Percentiles rank a stretch among this genome's conserved stretches.
phyloP scores from a whole-genome alignment of 2,329 filamentous ascomycete species.

The Blumeria graminis region DNA sequence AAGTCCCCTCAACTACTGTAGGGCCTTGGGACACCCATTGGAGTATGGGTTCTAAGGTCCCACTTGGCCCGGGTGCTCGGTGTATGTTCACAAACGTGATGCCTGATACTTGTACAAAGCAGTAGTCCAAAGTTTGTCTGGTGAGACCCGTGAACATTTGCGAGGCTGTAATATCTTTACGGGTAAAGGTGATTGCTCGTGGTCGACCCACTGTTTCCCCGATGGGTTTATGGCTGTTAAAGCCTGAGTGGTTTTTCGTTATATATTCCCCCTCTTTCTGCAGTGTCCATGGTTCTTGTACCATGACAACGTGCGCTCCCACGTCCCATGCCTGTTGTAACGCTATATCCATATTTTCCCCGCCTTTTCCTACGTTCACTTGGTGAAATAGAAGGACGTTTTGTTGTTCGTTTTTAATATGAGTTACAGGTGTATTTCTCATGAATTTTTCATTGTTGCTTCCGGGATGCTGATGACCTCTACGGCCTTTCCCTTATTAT shows the following conservation, averaged over 20 bases:
- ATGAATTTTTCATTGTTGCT: too few relatives aligned
- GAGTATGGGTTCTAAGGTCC: not conserved
- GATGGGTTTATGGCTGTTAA: not conserved
- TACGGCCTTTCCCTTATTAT: too few relatives aligned
- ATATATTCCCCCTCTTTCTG: not conserved
- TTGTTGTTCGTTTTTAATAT: too few relatives aligned
- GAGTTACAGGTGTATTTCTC: too few relatives aligned
- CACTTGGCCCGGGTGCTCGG: not conserved
- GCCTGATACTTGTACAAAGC: not conserved
- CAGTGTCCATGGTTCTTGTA: not conserved
- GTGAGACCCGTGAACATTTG: not conserved
- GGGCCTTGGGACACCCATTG: not conserved
- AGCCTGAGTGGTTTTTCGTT: not conserved
- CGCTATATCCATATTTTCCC: too few relatives aligned
- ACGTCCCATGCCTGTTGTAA: not conserved
- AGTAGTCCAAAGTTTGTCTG: not conserved
- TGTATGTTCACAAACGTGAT: not conserved
- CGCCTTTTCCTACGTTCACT: too few relatives aligned
- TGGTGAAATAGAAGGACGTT: too few relatives aligned
- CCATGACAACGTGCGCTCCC: not conserved
- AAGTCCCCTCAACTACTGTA: too few relatives aligned
- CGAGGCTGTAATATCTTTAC: not conserved
- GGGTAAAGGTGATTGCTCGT: not conserved
- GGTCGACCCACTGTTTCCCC: not conserved
- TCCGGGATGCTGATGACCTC: too few relatives aligned